Evolutionary conservation across 306 rosid genomes (phyloP), one percentile per base, ranked within the genome.

Genomic region (Acacia acuminata): DNA sequence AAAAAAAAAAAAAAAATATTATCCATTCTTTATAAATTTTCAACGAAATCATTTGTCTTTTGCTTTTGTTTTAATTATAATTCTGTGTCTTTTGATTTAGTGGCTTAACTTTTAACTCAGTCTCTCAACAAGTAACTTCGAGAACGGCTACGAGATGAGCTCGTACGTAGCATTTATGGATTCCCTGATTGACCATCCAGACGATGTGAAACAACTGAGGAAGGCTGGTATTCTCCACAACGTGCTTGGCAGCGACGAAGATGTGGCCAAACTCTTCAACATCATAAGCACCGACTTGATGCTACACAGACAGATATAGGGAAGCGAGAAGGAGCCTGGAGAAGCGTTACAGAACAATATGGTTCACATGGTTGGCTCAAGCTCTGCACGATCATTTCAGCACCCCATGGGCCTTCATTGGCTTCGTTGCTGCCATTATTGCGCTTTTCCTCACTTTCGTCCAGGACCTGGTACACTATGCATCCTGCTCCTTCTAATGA

Each of bases 141-240:
- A 16, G 8, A 85, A 86, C 4, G 20, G 87, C 2, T 84, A 73
- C 2, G 88, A 19, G 9, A 76, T 84, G 8, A 61, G 81, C 79
- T 84, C 85, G 2, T 90, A 44, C 7, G 27, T 71, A 0, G 22
- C 56, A 2, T 84, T 90, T 48, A 17, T 90, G 3, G 89, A 82
- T 77, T 79, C 87, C 0, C 87, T 90, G 32, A 85, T 85, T 6
- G 88, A 90, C 79, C 56, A 85, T 9, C 47, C 87, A 4, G 38
- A 63, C 0, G 85, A 85, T 50, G 88, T 87, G 7, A 85, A 78
- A 53, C 42, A 72, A 36, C 73, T 82, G 6, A 76, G 86, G 43
- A 45, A 67, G 3, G 45, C 79, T 10, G 7, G 12, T 0, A 32
- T 88, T 17, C 79, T 90, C 17, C 10, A 43, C 13, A 87, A 87